Evolutionary conservation across 116 monocot species (phyloP).

Genomic region (Posidonia oceanica): DNA sequence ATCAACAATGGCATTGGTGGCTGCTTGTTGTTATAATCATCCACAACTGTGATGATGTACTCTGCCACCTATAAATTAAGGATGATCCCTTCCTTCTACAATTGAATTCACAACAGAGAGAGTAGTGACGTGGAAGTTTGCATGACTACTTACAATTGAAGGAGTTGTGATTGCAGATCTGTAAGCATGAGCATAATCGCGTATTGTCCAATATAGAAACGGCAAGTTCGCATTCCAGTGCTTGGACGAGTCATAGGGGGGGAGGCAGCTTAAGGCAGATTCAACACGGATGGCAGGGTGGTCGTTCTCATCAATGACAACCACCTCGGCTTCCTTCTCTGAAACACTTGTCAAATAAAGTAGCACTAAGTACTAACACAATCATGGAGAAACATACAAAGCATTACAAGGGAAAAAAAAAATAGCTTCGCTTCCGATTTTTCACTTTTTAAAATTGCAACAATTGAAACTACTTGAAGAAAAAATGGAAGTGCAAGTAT

Average conservation of each 20-base stretch:
- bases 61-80: slow-evolving; percentile 57
- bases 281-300: slow-evolving; percentile 35
- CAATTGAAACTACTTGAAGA: too few species aligned
- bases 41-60: slow-evolving; percentile 61
- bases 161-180: slow-evolving; percentile 67
- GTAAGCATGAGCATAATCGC: slow-evolving; percentile 95
- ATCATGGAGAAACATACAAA: not conserved
- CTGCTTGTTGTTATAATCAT: slow-evolving; percentile 45
- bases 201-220: slow-evolving; percentile 89
- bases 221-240: slow-evolving; percentile 20
- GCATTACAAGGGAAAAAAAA: not conserved
- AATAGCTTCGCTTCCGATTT: not conserved
- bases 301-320: slow-evolving; percentile 44
- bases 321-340: slow-evolving; percentile 56
- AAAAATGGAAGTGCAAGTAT: too few species aligned
- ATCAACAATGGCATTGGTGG: slow-evolving; percentile 68
- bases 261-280: slow-evolving; percentile 40
- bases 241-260: slow-evolving; percentile 36
- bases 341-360: slow-evolving; percentile 7
- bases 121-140: not conserved
- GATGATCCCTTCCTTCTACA: not conserved
- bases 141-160: slow-evolving; percentile 45
- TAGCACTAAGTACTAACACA: not conserved
- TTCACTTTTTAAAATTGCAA: too few species aligned
- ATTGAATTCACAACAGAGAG: not conserved